phyloP scores from a whole-genome alignment of 768 basidiomycete genomes.

The Hortiboletus flavorubellus region DNA sequence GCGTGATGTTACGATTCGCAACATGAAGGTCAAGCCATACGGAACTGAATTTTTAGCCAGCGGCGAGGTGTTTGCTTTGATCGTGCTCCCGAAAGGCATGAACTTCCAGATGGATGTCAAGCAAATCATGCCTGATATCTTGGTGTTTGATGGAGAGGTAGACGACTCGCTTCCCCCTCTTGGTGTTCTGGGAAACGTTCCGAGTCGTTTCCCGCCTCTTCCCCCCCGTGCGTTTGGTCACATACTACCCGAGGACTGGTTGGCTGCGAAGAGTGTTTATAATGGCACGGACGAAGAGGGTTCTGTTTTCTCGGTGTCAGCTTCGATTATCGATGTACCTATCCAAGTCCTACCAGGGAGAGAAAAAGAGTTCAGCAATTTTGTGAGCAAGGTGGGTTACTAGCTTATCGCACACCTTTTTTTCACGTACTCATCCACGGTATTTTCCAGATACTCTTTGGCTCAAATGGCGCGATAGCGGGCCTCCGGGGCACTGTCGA shows the following conservation, averaged over 20 bases:
- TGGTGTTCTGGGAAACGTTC: constrained; percentile 30
- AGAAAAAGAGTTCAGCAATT: constrained; percentile 69
- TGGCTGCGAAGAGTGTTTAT: constrained; percentile 44
- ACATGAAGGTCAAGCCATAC: constrained; percentile 65
- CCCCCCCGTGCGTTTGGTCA: constrained; percentile 74
- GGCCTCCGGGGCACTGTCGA: constrained; percentile 64
- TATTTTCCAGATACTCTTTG: constrained; percentile 60
- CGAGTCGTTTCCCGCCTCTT: constrained; percentile 54
- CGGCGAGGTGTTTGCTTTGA: constrained; percentile 60
- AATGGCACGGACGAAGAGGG: constrained; percentile 47
- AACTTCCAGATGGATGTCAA: constrained; percentile 60
- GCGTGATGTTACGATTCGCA: constrained; percentile 65
- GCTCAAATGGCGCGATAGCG: constrained; percentile 59
- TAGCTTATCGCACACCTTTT: neutral
- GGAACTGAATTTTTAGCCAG: constrained; percentile 56
- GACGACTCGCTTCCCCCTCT: constrained; percentile 30
- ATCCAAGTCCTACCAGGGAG: constrained; percentile 76
- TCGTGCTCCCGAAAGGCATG: constrained; percentile 70
- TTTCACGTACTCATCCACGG: neutral
- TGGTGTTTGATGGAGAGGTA: constrained; percentile 73
- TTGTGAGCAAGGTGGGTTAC: constrained; percentile 66
- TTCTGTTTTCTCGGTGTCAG: constrained; percentile 54
- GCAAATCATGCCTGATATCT: constrained; percentile 68
- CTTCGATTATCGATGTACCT: constrained; percentile 70
- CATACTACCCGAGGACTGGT: constrained; percentile 69